phyloP scores from a whole-genome alignment of 345 rosid genomes.

The Salix viminalis region DNA sequence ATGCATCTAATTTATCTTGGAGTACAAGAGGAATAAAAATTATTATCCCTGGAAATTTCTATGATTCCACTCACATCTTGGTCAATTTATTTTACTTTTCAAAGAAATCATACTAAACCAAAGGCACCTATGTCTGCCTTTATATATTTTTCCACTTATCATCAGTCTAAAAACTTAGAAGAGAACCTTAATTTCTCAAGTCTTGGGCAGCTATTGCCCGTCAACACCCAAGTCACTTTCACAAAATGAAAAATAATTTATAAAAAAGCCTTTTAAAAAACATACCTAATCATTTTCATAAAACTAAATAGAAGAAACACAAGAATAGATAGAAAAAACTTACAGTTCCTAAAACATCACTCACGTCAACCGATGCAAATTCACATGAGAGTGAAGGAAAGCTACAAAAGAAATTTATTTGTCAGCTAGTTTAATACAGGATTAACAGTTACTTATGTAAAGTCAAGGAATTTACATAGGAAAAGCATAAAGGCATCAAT shows the following conservation, averaged over 20 bases:
- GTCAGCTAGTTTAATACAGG: constrained; percentile 14
- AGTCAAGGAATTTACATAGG: background rate
- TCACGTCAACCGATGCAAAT: constrained; percentile 92
- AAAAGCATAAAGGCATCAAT: background rate
- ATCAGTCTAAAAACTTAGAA: background rate
- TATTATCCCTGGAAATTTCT: background rate
- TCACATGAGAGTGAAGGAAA: constrained; percentile 98
- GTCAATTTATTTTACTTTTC: background rate
- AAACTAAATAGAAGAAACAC: background rate
- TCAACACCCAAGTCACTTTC: background rate
- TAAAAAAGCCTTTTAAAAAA: background rate
- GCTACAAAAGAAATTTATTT: constrained; percentile 45
- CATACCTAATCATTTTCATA: background rate
- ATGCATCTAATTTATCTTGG: background rate
- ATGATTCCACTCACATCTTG: background rate
- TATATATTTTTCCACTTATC: background rate
- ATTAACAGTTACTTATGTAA: background rate
- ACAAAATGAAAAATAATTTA: background rate
- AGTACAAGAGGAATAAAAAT: background rate
- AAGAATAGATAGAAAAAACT: constrained; percentile 35
- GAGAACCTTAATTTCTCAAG: background rate
- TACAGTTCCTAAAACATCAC: constrained; percentile 97
- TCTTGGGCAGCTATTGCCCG: background rate
- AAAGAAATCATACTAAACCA: background rate
- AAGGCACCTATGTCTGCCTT: background rate